A percentile compares a stretch with the other conserved stretches of the same genome.
These are phyloP conservation scores for Pseudopyrenochaeta lycopersici DNA, from an alignment of 2,329 filamentous ascomycete genomes.

Conservation along the genomic window DNA sequence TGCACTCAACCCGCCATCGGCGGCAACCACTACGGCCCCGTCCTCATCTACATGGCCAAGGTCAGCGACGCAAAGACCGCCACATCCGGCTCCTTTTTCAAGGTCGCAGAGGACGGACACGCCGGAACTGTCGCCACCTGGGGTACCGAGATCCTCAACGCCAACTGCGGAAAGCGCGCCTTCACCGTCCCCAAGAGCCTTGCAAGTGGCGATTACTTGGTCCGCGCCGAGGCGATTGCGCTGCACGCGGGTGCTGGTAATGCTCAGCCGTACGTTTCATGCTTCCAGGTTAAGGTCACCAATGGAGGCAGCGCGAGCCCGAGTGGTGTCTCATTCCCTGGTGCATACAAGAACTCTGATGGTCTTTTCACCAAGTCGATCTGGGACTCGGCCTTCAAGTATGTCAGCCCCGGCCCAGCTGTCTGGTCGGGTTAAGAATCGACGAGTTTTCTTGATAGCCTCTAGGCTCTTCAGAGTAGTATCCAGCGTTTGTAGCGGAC, in stretches of 20 bases:
- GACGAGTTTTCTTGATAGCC: not conserved
- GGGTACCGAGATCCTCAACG: constrained; percentile 51
- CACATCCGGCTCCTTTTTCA: constrained; percentile 45
- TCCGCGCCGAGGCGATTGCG: constrained; percentile 45
- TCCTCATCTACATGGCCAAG: constrained; percentile 51
- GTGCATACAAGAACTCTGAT: constrained; percentile 45
- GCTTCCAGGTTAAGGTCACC: constrained; percentile 51
- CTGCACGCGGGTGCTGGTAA: constrained; percentile 43
- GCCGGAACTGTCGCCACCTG: constrained; percentile 45
- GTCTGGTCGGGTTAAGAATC: constrained; percentile 39
- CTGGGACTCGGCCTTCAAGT: constrained; percentile 45
- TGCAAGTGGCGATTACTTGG: constrained; percentile 45
- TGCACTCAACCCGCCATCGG: constrained; percentile 48
- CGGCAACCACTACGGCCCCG: constrained; percentile 50
- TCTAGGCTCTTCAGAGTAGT: not conserved
- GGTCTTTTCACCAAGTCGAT: constrained; percentile 45
- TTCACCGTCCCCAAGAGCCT: constrained; percentile 48
- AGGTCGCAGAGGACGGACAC: constrained; percentile 50
- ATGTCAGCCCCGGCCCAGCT: constrained; percentile 44
- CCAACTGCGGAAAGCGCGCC: constrained; percentile 48
- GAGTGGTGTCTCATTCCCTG: constrained; percentile 45
- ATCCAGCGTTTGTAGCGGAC: not conserved
- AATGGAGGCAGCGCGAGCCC: constrained; percentile 45
- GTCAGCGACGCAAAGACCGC: constrained; percentile 46
- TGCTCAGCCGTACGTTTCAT: constrained; percentile 46